Base-by-base conservation (phyloP, 345 rosid species). In the Raphanus raphanistrum region DNA sequence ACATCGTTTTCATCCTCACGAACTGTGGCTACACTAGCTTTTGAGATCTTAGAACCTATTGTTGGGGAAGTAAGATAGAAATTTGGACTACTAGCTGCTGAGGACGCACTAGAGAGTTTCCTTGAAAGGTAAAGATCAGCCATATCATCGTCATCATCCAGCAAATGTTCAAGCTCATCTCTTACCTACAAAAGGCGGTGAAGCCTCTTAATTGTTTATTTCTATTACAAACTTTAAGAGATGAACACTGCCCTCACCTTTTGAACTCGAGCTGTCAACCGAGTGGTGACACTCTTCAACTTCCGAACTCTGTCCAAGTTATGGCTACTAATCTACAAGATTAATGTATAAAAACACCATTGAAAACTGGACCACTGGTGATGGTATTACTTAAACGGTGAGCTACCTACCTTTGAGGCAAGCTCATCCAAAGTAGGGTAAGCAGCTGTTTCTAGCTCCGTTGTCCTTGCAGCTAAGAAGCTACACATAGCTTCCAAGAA, bases 91-190 rank as follows among this genome's bases (percentile, higher is more conserved):
- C 94, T 90, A 65, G 64, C 67, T 58, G 93, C 94, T 36, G 97
- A 87, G 66, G 86, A 82, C 64, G 88, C 76, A 63, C 88, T 84
- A 35, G 85, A 87, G 78, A 90, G 76, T 81, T 95, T 95, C 80
- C 98, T 92, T 45, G 99, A 90, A 80, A 95, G 83, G 86, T 91
- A 95, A 32, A 95, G 90, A 78, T 95, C 97, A 57, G 97, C 97
- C 99, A 95, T 95, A 78, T 95, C 99, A 75, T 92, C 99, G 27
- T 95, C 99, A 79, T 95, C 98, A 84, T 92, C 99, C 79, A 95
- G 85, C 50, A 92, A 84, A 48, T 91, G 97, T 77, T 89, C 98
- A 48, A 95, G 97, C 74, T 91, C 98, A 85, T 92, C 98, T 71
- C 98, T 90, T 69, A 95, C 98, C 98, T 95, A 70, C 77, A 85